Conservation (phyloP, 495 filamentous ascomycete species). For the Bacidia rubella region DNA sequence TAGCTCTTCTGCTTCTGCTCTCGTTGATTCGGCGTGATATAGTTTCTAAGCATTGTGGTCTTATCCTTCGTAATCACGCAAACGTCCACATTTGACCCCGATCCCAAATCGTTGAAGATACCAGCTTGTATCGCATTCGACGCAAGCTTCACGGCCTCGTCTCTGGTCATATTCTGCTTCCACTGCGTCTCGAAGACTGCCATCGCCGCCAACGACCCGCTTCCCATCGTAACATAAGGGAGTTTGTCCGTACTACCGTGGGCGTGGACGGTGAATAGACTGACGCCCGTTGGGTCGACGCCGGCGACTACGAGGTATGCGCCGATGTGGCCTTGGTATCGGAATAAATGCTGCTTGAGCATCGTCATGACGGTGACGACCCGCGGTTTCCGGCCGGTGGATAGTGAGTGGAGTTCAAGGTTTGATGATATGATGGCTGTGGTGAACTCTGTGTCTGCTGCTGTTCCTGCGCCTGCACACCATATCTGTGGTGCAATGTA, state of each 20-base stretch:
- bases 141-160: conserved; percentile 72
- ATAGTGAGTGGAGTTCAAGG: conserved; percentile 90
- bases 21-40: conserved; percentile 82
- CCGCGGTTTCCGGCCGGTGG: conserved; percentile 87
- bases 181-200: conserved; percentile 94
- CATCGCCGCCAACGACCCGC: conserved; percentile 92
- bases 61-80: conserved; percentile 88
- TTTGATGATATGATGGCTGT: conserved; percentile 97
- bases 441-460: conserved; percentile 98
- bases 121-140: conserved; percentile 85
- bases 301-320: conserved; percentile 97
- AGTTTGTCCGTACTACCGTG: conserved; percentile 98
- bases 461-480: conserved; percentile 97
- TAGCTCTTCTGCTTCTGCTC: conserved; percentile 88
- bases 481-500: conserved; percentile 98
- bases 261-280: conserved; percentile 95
- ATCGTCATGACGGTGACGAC: conserved; percentile 99
- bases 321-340: conserved; percentile 93
- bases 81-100: conserved; percentile 93
- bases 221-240: conserved; percentile 98
- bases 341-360: conserved; percentile 98
- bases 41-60: conserved; percentile 82
- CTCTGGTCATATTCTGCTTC: conserved; percentile 64
- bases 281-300: conserved; percentile 90
- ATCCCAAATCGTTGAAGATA: conserved; percentile 98